Evolutionary conservation across 768 basidiomycete species (phyloP).

Genomic region (Lentinula sp.): DNA sequence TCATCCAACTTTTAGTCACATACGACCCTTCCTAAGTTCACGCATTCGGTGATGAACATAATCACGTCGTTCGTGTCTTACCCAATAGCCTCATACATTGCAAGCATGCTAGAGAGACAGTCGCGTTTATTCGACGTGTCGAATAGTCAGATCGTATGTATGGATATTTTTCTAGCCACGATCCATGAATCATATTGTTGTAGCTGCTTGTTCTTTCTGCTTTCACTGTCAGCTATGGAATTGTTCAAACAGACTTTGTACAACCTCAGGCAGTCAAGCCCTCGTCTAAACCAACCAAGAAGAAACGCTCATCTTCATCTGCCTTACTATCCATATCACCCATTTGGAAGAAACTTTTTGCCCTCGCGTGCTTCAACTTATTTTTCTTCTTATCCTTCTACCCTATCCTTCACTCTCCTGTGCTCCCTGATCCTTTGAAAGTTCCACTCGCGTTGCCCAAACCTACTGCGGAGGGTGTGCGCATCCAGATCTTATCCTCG

Average conservation of each 20-base stretch:
- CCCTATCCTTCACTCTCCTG: slow-evolving; percentile 41
- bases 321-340: not conserved
- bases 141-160: slow-evolving; percentile 35
- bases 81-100: not conserved
- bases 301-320: not conserved
- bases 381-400: slow-evolving; percentile 22
- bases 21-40: slow-evolving; percentile 23
- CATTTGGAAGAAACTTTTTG: slow-evolving; percentile 4
- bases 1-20: slow-evolving; percentile 22
- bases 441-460: slow-evolving; percentile 43
- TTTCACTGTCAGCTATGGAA: slow-evolving; percentile 2
- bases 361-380: not conserved
- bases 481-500: slow-evolving; percentile 49
- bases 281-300: not conserved
- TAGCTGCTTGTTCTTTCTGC: slow-evolving; percentile 16
- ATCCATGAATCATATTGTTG: not conserved
- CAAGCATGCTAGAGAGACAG: slow-evolving; percentile 16
- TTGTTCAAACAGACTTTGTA: slow-evolving; percentile 1
- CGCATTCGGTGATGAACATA: not conserved
- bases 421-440: slow-evolving; percentile 47
- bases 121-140: slow-evolving; percentile 22
- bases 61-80: not conserved
- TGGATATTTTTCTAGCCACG: not conserved
- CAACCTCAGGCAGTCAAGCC: not conserved
- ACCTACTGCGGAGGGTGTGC: slow-evolving; percentile 38